Evolutionary conservation across 2,329 filamentous ascomycete genomes (phyloP).

Genomic region (Aspergillus sp.): DNA sequence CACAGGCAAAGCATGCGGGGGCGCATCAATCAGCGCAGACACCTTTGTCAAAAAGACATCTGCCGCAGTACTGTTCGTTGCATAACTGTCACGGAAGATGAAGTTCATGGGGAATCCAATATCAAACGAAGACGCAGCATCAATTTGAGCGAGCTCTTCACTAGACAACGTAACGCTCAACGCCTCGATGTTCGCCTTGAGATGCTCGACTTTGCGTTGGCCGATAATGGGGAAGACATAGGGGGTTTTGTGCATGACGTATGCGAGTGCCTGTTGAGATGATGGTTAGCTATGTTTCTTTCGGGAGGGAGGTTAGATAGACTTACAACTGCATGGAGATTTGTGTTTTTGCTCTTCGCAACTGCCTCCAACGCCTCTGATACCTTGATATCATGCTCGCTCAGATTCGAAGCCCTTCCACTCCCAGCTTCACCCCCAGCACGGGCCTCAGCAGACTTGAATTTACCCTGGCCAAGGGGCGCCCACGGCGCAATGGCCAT

Average conservation of each 20-base stretch:
- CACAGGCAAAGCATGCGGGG: neutral
- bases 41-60: neutral
- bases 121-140: slow-evolving; percentile 49
- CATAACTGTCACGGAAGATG: neutral
- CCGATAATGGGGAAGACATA: slow-evolving; percentile 53
- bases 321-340: neutral
- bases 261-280: slow-evolving; percentile 40
- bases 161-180: slow-evolving; percentile 46
- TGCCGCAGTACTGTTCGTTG: neutral
- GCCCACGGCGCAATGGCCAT: slow-evolving; percentile 57
- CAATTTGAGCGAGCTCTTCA: slow-evolving; percentile 52
- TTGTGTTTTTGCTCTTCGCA: neutral
- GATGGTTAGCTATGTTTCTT: neutral
- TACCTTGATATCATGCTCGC: slow-evolving; percentile 4
- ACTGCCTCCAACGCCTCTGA: slow-evolving; percentile 8
- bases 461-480: slow-evolving; percentile 49
- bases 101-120: slow-evolving; percentile 49
- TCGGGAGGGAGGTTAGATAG: too few species aligned
- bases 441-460: slow-evolving; percentile 28
- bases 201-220: slow-evolving; percentile 46
- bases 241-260: slow-evolving; percentile 47
- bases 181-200: slow-evolving; percentile 51
- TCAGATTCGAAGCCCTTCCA: neutral
- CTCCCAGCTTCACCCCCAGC: neutral
- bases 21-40: neutral